Evolutionary conservation across 345 rosid genomes (phyloP).

Genomic region (Microcos paniculata): DNA sequence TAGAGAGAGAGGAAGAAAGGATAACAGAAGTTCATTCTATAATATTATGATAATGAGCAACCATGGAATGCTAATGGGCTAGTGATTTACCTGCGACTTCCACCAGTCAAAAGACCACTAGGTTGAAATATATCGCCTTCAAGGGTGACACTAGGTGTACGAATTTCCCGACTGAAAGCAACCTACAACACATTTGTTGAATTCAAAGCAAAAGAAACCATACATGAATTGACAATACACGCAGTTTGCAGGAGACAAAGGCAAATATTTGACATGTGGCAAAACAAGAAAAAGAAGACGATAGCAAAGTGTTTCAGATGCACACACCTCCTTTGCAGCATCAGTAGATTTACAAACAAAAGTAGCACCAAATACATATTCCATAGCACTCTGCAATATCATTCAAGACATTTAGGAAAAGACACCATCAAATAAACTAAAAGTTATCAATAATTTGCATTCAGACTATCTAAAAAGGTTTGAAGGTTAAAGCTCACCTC

Average conservation of each 20-base stretch:
- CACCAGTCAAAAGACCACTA: slow-evolving; percentile 95
- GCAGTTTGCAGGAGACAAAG: not conserved
- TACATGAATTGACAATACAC: not conserved
- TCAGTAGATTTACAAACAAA: slow-evolving; percentile 87
- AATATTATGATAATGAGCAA: not conserved
- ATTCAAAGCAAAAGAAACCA: not conserved
- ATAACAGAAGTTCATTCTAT: not conserved
- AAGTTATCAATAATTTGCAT: slow-evolving; percentile 4
- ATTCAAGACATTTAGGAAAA: slow-evolving; percentile 17
- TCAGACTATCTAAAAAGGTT: not conserved
- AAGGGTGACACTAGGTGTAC: slow-evolving; percentile 84
- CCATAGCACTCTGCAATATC: slow-evolving; percentile 82
- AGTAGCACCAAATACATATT: slow-evolving; percentile 91
- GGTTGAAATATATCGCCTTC: slow-evolving; percentile 97
- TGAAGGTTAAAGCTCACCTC: not conserved
- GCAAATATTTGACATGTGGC: not conserved
- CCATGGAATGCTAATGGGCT: not conserved
- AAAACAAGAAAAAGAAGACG: not conserved
- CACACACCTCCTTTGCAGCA: slow-evolving; percentile 82
- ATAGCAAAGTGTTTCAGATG: not conserved
- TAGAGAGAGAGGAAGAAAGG: not conserved
- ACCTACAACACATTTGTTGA: slow-evolving; percentile 49
- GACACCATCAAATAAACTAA: not conserved
- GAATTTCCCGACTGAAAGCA: slow-evolving; percentile 70
- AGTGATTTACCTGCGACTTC: slow-evolving; percentile 76